Evolutionary conservation across 495 filamentous ascomycete genomes (phyloP).

Genomic region (Neurospora sublineolata): DNA sequence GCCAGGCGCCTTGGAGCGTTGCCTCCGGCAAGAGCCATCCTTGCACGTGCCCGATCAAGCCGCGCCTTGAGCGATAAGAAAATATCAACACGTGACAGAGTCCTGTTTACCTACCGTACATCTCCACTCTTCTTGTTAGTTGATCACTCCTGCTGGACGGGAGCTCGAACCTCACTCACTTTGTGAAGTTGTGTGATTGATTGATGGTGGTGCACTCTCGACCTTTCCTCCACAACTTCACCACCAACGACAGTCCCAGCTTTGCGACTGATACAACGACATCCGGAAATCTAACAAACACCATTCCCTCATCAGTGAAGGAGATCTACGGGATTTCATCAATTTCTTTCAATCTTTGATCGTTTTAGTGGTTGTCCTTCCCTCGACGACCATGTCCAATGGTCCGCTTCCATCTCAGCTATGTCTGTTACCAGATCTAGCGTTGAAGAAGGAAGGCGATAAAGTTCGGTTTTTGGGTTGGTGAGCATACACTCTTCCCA

Average conservation of each 20-base stretch:
- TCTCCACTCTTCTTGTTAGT: not conserved
- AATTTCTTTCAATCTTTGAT: not conserved
- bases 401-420: slow-evolving; percentile 54
- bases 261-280: not conserved
- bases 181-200: not conserved
- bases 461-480: slow-evolving; percentile 92
- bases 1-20: not conserved
- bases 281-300: not conserved
- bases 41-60: not conserved
- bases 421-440: slow-evolving; percentile 55
- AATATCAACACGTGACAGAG: not conserved
- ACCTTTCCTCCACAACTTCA: not conserved
- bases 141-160: not conserved
- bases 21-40: not conserved
- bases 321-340: not conserved
- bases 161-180: not conserved
- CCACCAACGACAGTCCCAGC: not conserved
- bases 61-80: not conserved
- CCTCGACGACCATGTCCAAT: slow-evolving; percentile 33
- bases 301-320: not conserved
- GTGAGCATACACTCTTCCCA: slow-evolving; percentile 39
- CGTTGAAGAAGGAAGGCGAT: slow-evolving; percentile 39
- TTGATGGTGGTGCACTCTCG: not conserved
- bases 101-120: no score
- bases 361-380: not conserved